Base-by-base conservation (phyloP, 805 yeast genomes). In the Pichia phayaonensis region DNA sequence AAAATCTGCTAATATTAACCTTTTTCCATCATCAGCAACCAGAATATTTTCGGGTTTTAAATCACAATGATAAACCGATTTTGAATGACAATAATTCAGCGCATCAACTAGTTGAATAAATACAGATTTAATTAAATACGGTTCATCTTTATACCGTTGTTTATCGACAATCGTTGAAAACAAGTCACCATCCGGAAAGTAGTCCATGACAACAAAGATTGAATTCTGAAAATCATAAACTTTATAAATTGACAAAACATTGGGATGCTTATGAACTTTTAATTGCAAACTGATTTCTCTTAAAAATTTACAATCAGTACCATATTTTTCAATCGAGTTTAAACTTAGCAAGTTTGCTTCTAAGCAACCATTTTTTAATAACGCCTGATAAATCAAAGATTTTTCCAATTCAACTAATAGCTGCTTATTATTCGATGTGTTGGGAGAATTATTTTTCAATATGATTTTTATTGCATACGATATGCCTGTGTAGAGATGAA, bases 11-110 rank as follows among this genome's bases (percentile, higher is more conserved):
- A 83, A 72, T 55, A 75, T 77, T 50, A 84, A 71, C 49, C 70
- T 74, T 48, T 74, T 64, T 52, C 81, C 88, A 59, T 77, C 73
- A 61, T 67, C 66, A 13, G 79, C 74, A 46, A 90, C 81, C 60
- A 94, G 72, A 50, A 94, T 79, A 70, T 94, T 94, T 66, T 94
- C 98, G 7, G 99, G 99, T 71, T 94, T 94, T 56, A 90, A 80
- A 68, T 90, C 98, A 63, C 97, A 86, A 65, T 90, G 98, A 64
- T 83, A 92, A 38, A 92, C 80, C n/a, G 86, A 84, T 54, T 77
- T 79, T 2, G 84, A 74, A 66, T 92, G 97, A 61, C 95, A 86
- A 69, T 83, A 86, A 54, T 80, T 79, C 48, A 90, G 76, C 3
- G 90, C 96, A 54, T 90, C 86, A 42, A 92, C 73, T 65, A 94